Base-by-base conservation (phyloP, 805 yeast genomes). In the Kluyveromyces aestuarii region DNA sequence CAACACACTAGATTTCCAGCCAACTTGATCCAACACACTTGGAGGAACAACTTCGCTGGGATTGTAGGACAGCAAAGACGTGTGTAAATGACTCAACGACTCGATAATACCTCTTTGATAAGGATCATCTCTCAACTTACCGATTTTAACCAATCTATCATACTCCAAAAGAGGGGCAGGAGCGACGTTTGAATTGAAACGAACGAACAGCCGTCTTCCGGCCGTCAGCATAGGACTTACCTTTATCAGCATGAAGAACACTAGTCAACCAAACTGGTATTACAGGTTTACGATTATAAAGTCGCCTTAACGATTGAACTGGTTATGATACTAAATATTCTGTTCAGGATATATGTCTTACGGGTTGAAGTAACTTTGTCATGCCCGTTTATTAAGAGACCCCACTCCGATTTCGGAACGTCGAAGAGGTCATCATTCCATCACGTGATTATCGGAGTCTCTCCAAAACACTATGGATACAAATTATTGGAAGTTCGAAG, bases 71-170 rank as follows among this genome's bases (percentile, higher is more conserved):
- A 52, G 55, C 46, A 91, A 70, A 5, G 73, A 70, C 6, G 67
- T 60, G 62, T 88, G 86, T 16, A 91, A 71, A 1, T 68, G 62
- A 17, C 84, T 77, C 50, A 91, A 68, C 13, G 75, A 76, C 16
- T 76, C 63, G 39, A 91, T 77, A 48, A 88, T 84, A 30, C 78
- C 76, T 39, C 96, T 73, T 67, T 91, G 98, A 63, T 83, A 83
- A 18, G 78, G 80, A 61, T 91, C 99, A 56, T 84, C 86, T 50
- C 78, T 72, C 21, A 85, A 67, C 49, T 68, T 70, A 0, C 82
- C 81, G 13, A 64, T 44, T n/a, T 69, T 61, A 3, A 80, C 79
- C 27, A 74, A 62, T 39, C 66, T 50, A 48, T 80, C 73, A 53
- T 81, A 81, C 49, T 74, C 76, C 48, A 73, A 70, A 9, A 81